Evolutionary conservation across 1,284 basidiomycete species (phyloP).

Genomic region (Coniferiporia sulphurascens): DNA sequence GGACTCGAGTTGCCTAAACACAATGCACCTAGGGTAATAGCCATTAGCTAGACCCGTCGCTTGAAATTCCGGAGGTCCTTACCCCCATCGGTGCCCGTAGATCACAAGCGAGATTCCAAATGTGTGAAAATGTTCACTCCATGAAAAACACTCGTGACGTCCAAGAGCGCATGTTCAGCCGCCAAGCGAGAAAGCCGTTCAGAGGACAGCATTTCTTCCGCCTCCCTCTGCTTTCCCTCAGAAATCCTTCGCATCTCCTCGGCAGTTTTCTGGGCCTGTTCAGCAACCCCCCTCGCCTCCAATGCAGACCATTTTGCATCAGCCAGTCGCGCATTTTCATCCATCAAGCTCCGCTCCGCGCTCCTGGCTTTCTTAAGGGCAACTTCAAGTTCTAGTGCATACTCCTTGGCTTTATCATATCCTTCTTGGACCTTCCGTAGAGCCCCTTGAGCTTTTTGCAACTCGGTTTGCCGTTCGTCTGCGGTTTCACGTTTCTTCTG

Average conservation of each 20-base stretch:
- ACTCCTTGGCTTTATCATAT: not conserved
- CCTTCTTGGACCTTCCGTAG: not conserved
- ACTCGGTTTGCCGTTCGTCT: not conserved
- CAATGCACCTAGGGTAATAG: too few species aligned
- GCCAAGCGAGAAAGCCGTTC: conserved; percentile 1
- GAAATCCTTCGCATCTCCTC: not conserved
- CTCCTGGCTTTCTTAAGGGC: not conserved
- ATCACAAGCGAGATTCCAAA: not conserved
- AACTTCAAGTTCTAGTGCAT: not conserved
- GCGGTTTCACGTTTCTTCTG: not conserved
- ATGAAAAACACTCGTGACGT: not conserved
- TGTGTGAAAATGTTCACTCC: not conserved
- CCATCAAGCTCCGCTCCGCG: not conserved
- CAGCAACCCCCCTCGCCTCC: not conserved
- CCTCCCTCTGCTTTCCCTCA: not conserved
- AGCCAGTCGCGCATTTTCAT: not conserved
- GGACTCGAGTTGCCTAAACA: too few species aligned
- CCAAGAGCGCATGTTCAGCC: not conserved
- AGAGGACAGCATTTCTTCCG: not conserved
- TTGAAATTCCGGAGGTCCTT: too few species aligned
- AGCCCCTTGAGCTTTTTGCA: not conserved
- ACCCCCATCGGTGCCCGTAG: too few species aligned
- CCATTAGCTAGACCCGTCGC: too few species aligned
- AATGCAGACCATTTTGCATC: not conserved
- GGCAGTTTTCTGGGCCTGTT: not conserved